phyloP scores from a whole-genome alignment of 2,329 filamentous ascomycete species.

The Coleophoma crateriformis region DNA sequence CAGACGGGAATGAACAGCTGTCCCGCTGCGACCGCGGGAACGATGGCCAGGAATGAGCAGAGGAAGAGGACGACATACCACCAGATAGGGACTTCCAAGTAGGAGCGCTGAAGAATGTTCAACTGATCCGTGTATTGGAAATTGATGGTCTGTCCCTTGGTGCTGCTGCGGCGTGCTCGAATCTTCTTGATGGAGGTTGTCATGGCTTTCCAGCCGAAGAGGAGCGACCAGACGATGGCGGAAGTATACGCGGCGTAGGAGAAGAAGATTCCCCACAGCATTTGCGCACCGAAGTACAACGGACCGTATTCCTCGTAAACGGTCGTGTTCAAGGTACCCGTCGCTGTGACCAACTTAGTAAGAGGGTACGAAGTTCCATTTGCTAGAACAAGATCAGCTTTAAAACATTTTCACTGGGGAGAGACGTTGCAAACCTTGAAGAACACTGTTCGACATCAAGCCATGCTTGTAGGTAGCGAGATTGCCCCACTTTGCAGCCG shows the following conservation, averaged over 20 bases:
- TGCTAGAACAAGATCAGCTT: conserved; percentile 8
- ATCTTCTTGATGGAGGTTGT: conserved; percentile 38
- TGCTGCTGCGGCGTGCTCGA: conserved; percentile 27
- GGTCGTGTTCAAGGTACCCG: conserved; percentile 29
- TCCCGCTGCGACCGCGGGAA: conserved; percentile 43
- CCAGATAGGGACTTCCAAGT: conserved; percentile 52
- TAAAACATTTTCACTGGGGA: background rate
- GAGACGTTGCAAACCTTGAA: conserved; percentile 33
- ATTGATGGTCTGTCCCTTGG: conserved; percentile 34
- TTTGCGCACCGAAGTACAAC: conserved; percentile 51
- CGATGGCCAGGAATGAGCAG: conserved; percentile 40
- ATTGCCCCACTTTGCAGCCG: conserved; percentile 51
- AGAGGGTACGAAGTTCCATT: conserved; percentile 31
- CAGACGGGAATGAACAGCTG: conserved; percentile 53
- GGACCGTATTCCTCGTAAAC: conserved; percentile 43
- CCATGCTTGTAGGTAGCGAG: conserved; percentile 44
- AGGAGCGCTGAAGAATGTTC: conserved; percentile 51
- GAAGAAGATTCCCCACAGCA: conserved; percentile 54
- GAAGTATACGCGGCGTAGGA: conserved; percentile 55
- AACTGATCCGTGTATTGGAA: conserved; percentile 52
- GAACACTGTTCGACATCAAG: conserved; percentile 53
- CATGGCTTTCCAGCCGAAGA: conserved; percentile 47
- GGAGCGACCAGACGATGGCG: conserved; percentile 50
- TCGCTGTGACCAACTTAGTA: conserved; percentile 26
- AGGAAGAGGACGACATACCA: conserved; percentile 50